A percentile compares a stretch with the other conserved stretches of the same genome.
phyloP scores from a whole-genome alignment of 805 yeast genomes.

The Zygotorulaspora sp. region DNA sequence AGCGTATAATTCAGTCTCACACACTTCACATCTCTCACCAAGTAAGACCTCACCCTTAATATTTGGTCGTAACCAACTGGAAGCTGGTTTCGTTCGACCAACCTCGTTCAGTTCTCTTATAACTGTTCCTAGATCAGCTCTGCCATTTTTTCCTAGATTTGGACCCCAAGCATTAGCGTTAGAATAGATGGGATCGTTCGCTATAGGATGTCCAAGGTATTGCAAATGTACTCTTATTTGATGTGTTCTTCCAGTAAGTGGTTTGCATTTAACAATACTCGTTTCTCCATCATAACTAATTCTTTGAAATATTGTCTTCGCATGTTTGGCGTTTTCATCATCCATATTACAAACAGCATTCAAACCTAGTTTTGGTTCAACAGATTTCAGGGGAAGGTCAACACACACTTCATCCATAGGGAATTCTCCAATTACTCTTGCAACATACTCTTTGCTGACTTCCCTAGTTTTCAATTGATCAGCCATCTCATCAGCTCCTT shows the following conservation, averaged over 20 bases:
- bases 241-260: constrained; percentile 90
- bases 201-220: constrained; percentile 82
- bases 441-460: constrained; percentile 78
- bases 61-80: constrained; percentile 60
- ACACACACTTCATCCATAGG: constrained; percentile 57
- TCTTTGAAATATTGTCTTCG: constrained; percentile 65
- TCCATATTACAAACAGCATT: constrained; percentile 45
- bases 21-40: constrained; percentile 56
- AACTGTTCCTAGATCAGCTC: constrained; percentile 47
- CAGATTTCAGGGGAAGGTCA: constrained; percentile 62
- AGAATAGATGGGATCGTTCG: constrained; percentile 88
- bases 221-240: constrained; percentile 93
- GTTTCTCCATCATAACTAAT: constrained; percentile 61
- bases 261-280: constrained; percentile 73
- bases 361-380: constrained; percentile 69
- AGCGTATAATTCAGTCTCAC: constrained; percentile 67
- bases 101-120: constrained; percentile 49
- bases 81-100: constrained; percentile 66
- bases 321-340: constrained; percentile 48
- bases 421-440: constrained; percentile 83
- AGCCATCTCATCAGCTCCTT: constrained; percentile 72
- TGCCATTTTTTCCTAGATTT: constrained; percentile 57
- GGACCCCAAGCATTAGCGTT: constrained; percentile 78
- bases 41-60: constrained; percentile 62
- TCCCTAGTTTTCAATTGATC: constrained; percentile 67